Percentiles rank a stretch among this genome's conserved stretches.
Evolutionary conservation across 2,329 filamentous ascomycete species (phyloP).

Genomic region (Paecilomyces dactylethromorphus): DNA sequence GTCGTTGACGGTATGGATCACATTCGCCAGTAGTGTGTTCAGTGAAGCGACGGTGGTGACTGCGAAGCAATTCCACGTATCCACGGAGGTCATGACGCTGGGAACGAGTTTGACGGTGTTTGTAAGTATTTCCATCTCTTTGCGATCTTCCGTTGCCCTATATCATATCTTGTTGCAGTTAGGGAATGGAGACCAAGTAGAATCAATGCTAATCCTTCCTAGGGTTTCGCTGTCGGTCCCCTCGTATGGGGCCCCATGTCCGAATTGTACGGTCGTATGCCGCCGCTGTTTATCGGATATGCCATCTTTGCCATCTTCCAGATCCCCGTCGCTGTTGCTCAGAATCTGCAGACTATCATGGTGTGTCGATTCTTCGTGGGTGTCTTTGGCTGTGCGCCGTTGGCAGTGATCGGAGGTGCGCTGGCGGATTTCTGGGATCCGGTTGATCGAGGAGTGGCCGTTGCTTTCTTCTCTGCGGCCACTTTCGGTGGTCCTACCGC

Average conservation of each 20-base stretch:
- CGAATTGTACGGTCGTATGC: conserved; percentile 45
- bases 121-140: conserved; percentile 3
- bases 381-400: conserved; percentile 44
- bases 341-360: conserved; percentile 49
- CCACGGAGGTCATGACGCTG: conserved; percentile 43
- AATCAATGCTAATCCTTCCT: neutral
- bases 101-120: conserved; percentile 46
- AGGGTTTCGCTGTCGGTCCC: conserved; percentile 34
- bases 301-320: conserved; percentile 47
- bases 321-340: conserved; percentile 49
- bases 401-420: conserved; percentile 46
- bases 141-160: conserved; percentile 3
- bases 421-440: conserved; percentile 46
- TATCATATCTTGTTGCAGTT: neutral
- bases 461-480: conserved; percentile 38
- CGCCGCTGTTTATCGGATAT: conserved; percentile 45
- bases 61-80: conserved; percentile 39
- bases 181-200: neutral
- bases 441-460: conserved; percentile 40
- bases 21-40: conserved; percentile 44
- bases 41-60: conserved; percentile 36
- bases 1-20: conserved; percentile 40
- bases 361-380: conserved; percentile 50
- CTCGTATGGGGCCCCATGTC: conserved; percentile 39
- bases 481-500: conserved; percentile 46